Base-by-base conservation (phyloP, 1,284 basidiomycete species). In the Ceratorhiza oryzae-sativae region DNA sequence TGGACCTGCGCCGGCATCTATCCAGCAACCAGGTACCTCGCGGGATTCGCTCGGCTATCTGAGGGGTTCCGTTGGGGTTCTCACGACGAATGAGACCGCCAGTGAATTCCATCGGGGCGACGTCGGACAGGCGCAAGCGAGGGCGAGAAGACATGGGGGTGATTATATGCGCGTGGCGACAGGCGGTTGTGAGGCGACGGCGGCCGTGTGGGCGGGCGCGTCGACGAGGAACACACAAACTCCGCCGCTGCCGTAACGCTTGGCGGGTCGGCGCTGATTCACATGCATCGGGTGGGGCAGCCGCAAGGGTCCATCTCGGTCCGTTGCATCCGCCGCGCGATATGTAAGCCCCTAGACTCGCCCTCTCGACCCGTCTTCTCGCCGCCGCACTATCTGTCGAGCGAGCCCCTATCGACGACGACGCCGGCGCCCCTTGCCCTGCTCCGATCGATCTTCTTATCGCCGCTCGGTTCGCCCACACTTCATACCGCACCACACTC, bases 281-380 rank as follows among this genome's bases (percentile, higher is more conserved):
- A 63, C 65, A 55, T 59, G 58, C 3, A 32, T 6, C 65, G 45
- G 61, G 45, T 42, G 36, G 65, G 25, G 51, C n/a, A 9, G 5
- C 49, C 9, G 34, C 27, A n/a, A 71, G 45, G 55, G 56, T 58
- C 13, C 41, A 27, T 9, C 8, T 56, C 23, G 32, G 20, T 53
- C 42, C 41, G 53, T 48, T 71, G 67, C 67, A 71, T 71, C 67
- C 67, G 67, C 5, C 27, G 45, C n/a, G 53, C 67, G 34, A 71
- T 71, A 71, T 58, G 63, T 46, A 71, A 71, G 67, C 67, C 67
- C 67, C 65, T 68, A 67, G 48, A 27, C 20, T 30, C 41, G 39
- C 65, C 65, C 56, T 68, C 65, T 56, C 65, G 39, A 68, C 65
- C 36, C 6, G 36, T 32, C 25, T 56, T 36, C 25, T 36, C 36